Base-by-base conservation (phyloP, 2,329 filamentous ascomycete genomes). In the Ustilaginoidea virens region DNA sequence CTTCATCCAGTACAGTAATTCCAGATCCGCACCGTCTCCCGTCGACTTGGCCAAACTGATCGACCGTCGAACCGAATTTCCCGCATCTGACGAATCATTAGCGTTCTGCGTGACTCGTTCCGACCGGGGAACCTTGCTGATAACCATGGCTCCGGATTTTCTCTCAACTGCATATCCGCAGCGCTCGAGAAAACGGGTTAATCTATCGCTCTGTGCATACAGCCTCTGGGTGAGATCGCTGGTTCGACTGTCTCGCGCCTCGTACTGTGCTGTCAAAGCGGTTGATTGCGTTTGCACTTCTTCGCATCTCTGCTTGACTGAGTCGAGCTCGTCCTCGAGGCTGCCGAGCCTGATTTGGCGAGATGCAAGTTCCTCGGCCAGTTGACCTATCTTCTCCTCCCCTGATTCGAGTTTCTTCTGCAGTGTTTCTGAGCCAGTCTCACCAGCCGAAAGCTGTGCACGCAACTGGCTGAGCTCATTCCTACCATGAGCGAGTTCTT, bases 151-250 rank as follows among this genome's bases (percentile, higher is more conserved):
- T 14, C 72, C 70, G 23, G 78, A 74, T 36, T 83, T 74, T 19
- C 82, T 74, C 3, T 73, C 72, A 11, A 96, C 68, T 1, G 78
- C 74, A 46, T 90, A 93, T 9, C 87, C 87, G 4, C 96, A 64
- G 17, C 83, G 72, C 46, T 96, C 86, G 1, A 98, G 63, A 27
- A 98, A 70, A 29, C 78, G 74, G 34, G 71, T 69, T n/a, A 94
- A 62, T 15, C 82, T 76, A 40, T 92, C 80, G 36, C 90, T 86
- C 36, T 93, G 81, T 2, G 73, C 66, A 48, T 82, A 92, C 4
- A 94, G 62, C 32, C 76, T 73, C 43, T 85, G 79, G 1, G 85
- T 92, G 9, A 96, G 60, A 37, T 94, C 82, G 47, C 81, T 83
- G 5, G 82, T 76, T 36, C 75, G 76, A 29, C 64, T 60, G 23